Evolutionary conservation across 768 basidiomycete genomes (phyloP), one percentile per base, ranked within the genome.

Genomic region (Cystobasidium tubakii): DNA sequence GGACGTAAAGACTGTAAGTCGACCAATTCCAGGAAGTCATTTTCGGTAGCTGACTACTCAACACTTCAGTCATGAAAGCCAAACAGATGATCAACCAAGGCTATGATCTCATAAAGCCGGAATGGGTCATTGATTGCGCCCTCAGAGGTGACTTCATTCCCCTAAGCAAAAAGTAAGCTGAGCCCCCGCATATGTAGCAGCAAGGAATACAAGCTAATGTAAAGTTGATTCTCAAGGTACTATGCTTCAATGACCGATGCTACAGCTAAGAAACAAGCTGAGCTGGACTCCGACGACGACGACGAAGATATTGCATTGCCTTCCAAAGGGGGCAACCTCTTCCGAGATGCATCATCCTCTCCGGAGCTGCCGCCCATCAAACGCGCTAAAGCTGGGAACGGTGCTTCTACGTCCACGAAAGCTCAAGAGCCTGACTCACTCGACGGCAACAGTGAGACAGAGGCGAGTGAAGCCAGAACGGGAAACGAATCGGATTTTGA

Each of bases 61-160:
- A 19, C 19, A 9, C 66, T 21, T 7, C 90, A 89, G 88, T 0
- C 89, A 88, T 77, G 87, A 89, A 77, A 83, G 91, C 77, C 80
- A 81, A 87, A 67, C 81, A 90, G 70, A 88, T 91, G 64, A 84
- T 88, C 72, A 90, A 90, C 77, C 88, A 85, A 1, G 83, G 84
- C 0, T 83, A 87, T 70, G 88, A 91, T 75, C 87, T 95, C 63
- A 82, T 95, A 74, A 87, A 85, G 70, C 91, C 94, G 0, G 82
- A 85, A 33, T 98, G 93, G 92, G 83, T 98, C 67, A 79, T 84
- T 43, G 90, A 92, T 78, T 93, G 88, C 27, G 84, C 94, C n/a
- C 83, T 84, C 4, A 82, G 83, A 33, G 85, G 84, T 13, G 82
- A 85, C 73, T 82, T 84, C 23, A 81, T 86, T 31, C 88, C 90